Percentiles rank a stretch among this genome's conserved stretches.
These are phyloP conservation scores for Leptosphaerulina australis DNA, from an alignment of 2,329 filamentous ascomycete genomes.

Conservation along the genomic window DNA sequence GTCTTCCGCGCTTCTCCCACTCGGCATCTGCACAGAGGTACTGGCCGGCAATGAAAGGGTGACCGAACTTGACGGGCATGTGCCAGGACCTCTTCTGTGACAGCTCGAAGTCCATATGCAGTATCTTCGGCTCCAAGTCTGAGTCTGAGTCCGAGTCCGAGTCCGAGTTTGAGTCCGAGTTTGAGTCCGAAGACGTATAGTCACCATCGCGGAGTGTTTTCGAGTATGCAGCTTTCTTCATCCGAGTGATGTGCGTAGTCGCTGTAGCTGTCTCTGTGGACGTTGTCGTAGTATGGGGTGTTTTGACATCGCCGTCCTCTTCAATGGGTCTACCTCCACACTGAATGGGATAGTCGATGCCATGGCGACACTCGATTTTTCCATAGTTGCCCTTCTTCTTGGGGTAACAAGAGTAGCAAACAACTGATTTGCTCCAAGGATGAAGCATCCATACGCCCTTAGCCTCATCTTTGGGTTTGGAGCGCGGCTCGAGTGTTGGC, in stretches of 20 bases:
- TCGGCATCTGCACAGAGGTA: slow-evolving; percentile 27
- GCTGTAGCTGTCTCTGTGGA: not conserved
- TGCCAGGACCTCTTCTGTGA: slow-evolving; percentile 27
- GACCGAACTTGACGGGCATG: slow-evolving; percentile 21
- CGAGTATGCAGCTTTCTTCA: not conserved
- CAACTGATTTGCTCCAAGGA: slow-evolving; percentile 26
- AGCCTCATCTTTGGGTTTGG: slow-evolving; percentile 7
- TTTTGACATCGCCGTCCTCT: not conserved
- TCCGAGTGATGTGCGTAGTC: not conserved
- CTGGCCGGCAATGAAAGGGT: slow-evolving; percentile 18
- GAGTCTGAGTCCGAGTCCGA: not conserved
- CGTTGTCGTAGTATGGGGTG: not conserved
- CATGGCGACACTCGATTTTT: slow-evolving; percentile 28
- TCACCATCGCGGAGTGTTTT: too few species aligned
- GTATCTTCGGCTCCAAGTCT: not conserved
- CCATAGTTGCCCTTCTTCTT: slow-evolving; percentile 12
- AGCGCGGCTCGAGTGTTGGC: slow-evolving; percentile 1
- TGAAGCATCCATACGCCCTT: slow-evolving; percentile 35
- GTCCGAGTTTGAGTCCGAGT: too few species aligned
- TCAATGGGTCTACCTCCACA: slow-evolving; percentile 12
- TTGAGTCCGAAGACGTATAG: too few species aligned
- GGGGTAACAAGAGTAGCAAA: slow-evolving; percentile 37
- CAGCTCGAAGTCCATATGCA: not conserved
- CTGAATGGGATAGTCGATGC: slow-evolving; percentile 8
- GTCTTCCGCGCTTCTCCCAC: slow-evolving; percentile 31